These are phyloP conservation scores for Cercospora canescens DNA, from an alignment of 2,329 filamentous ascomycete species.

Conservation along the genomic window DNA sequence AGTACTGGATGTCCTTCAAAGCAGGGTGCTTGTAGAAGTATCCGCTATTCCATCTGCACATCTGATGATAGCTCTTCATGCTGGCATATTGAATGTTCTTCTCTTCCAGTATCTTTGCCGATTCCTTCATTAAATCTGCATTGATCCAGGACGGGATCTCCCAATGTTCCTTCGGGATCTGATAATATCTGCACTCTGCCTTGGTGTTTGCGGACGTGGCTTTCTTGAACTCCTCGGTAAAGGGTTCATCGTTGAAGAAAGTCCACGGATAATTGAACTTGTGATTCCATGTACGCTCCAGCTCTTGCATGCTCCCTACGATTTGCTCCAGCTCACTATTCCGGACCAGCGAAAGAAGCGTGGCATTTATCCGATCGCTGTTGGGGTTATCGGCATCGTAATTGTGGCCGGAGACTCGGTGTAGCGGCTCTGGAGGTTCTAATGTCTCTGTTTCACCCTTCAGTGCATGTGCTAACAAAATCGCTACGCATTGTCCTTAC, in stretches of 20 bases:
- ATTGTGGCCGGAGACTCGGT: constrained; percentile 66
- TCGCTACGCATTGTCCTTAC: constrained; percentile 54
- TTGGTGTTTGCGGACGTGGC: constrained; percentile 80
- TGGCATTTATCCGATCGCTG: constrained; percentile 87
- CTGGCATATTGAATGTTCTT: constrained; percentile 87
- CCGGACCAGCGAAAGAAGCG: constrained; percentile 84
- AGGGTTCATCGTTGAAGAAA: constrained; percentile 96
- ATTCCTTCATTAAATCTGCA: constrained; percentile 79
- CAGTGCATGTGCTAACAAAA: background rate
- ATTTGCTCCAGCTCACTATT: constrained; percentile 86
- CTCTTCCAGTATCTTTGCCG: constrained; percentile 77
- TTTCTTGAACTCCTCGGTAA: constrained; percentile 88
- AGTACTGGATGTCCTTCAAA: constrained; percentile 78
- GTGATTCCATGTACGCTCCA: constrained; percentile 93
- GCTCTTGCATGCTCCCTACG: constrained; percentile 82
- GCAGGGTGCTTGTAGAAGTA: constrained; percentile 97
- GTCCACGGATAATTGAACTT: constrained; percentile 99
- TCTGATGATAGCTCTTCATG: constrained; percentile 92
- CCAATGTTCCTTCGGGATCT: constrained; percentile 96
- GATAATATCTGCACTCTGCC: constrained; percentile 80
- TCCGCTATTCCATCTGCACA: constrained; percentile 99
- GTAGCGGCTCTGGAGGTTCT: constrained; percentile 77
- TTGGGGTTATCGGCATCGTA: constrained; percentile 76
- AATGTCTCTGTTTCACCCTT: constrained; percentile 53
- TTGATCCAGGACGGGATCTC: constrained; percentile 90